These are phyloP conservation scores for Voacanga thouarsii DNA, from an alignment of 257 asterid species.

Conservation along the genomic window DNA sequence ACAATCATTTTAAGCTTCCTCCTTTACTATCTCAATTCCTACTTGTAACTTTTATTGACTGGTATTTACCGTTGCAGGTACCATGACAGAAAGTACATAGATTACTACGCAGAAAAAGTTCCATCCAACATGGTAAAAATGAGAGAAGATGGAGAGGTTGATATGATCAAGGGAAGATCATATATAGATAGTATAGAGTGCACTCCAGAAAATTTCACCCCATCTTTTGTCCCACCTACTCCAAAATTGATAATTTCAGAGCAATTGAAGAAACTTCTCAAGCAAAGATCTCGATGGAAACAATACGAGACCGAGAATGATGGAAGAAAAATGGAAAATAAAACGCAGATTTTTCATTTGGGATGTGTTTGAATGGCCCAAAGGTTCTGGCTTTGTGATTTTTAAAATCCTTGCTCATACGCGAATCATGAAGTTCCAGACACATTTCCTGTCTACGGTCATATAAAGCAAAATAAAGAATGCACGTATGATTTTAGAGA, in stretches of 20 bases:
- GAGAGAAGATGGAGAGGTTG: slow-evolving; percentile 38
- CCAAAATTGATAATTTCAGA: slow-evolving; percentile 24
- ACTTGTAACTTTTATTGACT: background rate
- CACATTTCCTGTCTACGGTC: too few species aligned
- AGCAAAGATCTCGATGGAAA: slow-evolving; percentile 19
- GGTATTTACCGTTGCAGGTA: slow-evolving; percentile 20
- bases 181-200: slow-evolving; percentile 7
- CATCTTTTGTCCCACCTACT: slow-evolving; percentile 19
- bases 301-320: background rate
- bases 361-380: slow-evolving; percentile 3
- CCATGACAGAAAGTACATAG: slow-evolving; percentile 36
- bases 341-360: background rate
- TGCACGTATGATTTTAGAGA: too few species aligned
- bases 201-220: slow-evolving; percentile 26
- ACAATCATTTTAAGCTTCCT: too few species aligned
- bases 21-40: background rate
- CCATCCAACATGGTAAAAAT: slow-evolving; percentile 29
- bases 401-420: too few species aligned
- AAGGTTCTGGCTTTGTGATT: background rate
- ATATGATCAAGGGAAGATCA: slow-evolving; percentile 28
- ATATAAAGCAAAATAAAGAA: too few species aligned
- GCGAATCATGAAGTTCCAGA: too few species aligned
- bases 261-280: slow-evolving; percentile 32
- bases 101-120: slow-evolving; percentile 35
- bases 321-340: slow-evolving; percentile 11